Evolutionary conservation across 441 rosid genomes (phyloP), one percentile per base, ranked within the genome.

Genomic region (Croton setiger): DNA sequence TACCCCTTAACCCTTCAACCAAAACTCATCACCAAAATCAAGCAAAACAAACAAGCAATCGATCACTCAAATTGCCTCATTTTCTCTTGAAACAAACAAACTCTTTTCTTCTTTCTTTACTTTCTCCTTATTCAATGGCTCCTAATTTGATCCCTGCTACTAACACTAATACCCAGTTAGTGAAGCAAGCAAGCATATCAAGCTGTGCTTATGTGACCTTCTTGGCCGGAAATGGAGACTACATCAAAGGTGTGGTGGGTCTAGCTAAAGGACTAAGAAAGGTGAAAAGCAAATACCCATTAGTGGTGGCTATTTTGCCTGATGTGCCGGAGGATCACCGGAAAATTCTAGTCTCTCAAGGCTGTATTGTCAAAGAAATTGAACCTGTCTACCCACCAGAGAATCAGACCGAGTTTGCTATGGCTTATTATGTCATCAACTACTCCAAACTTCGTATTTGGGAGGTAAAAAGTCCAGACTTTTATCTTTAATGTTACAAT

Each of bases 261-360:
- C 72, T 91, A 56, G 96, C 85, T 51, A 91, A 91, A 72, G 96
- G 97, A 7, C 77, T 86, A 17, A 86, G 94, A n/a, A n/a, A n/a
- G n/a, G n/a, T n/a, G 78, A 88, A 83, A 83, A 81, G 70, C 2
- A 75, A 82, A 1, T 84, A 87, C 73, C 97, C 97, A 48, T 89
- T 91, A 12, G 85, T 91, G 8, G 97, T 86, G 39, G 93, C 97
- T 1, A 36, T 76, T 49, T 70, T 91, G 39, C 94, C 96, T 0
- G 93, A 89, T 21, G 93, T 91, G 3, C 96, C 97, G 0, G 80
- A 78, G 54, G 89, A 89, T 33, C 97, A 91, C 80, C 87, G 92
- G 53, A 71, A 74, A 68, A 83, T 86, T 66, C 81, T 89, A 4
- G 70, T 73, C 44, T 83, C 88, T 55, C 92, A 91, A 55, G 97